Conservation (phyloP, 225 moss, liverwort and hornwort genomes). For the Ulota crispa region DNA sequence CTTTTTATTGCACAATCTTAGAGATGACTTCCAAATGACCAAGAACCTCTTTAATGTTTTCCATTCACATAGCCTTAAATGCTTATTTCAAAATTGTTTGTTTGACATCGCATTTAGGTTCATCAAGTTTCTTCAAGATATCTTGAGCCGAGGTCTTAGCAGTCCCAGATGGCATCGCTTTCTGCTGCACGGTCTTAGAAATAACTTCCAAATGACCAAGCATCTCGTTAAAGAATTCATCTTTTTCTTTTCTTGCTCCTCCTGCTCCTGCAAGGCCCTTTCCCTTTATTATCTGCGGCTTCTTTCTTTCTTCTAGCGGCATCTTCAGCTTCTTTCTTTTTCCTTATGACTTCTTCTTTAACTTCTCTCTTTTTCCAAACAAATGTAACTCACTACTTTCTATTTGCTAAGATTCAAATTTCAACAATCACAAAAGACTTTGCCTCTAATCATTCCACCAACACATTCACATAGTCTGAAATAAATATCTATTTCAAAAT, state of each 20-base stretch:
- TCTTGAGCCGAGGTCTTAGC: not conserved
- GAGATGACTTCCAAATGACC: constrained; percentile 38
- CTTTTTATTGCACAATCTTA: constrained; percentile 11
- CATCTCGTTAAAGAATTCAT: not conserved
- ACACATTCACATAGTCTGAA: too few relatives aligned
- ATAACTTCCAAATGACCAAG: constrained; percentile 37
- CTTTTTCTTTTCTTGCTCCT: not conserved
- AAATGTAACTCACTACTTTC: too few relatives aligned
- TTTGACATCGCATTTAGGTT: rapidly evolving
- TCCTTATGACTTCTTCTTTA: too few relatives aligned
- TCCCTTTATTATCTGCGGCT: not conserved
- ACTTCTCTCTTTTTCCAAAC: too few relatives aligned
- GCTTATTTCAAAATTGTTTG: not conserved
- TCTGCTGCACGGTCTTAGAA: constrained; percentile 17
- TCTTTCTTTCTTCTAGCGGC: not conserved
- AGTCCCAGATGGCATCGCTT: not conserved
- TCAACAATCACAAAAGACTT: too few relatives aligned
- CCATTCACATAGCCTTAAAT: not conserved
- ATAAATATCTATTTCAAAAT: too few relatives aligned
- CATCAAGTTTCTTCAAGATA: not conserved
- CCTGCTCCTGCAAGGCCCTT: rapidly evolving
- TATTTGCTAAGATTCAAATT: too few relatives aligned
- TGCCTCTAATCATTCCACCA: too few relatives aligned
- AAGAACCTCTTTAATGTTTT: constrained; percentile 39
- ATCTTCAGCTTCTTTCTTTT: not conserved